Base-by-base conservation (phyloP, 176 grass and related monocot species). In the Oropetium thomaeum region DNA sequence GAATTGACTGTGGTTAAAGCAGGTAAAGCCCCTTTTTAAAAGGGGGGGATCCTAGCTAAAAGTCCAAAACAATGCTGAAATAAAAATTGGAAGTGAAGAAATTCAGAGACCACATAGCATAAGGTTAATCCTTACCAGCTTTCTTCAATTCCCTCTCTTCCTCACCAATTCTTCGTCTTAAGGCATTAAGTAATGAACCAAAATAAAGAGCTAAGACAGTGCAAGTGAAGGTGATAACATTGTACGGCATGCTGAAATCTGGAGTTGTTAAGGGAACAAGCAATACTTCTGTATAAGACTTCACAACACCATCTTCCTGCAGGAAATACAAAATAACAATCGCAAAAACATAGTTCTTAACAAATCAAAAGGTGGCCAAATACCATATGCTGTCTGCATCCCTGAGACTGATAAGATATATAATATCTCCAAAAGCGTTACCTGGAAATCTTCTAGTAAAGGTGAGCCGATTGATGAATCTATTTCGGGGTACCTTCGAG, bases 191-290 rank as follows among this genome's bases (percentile, higher is more conserved):
- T 69, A 98, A 82, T 58, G 91, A 98, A 8, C 96, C 91, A 40
- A 98, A 92, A 85, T 94, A 98, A 65, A 98, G 82, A 72, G 96
- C 96, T 69, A 98, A 78, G 22, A 98, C 91, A 32, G 91, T 98
- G 79, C 96, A 94, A 15, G 96, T 94, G 60, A 98, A 98, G 45
- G 96, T 98, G 76, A 98, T 98, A 79, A 99, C 91, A 92, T 99
- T 99, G 73, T 99, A 99, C 17, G 96, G 96, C 96, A 99, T 99
- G 70, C 96, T 99, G 75, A 99, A 99, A 92, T 99, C 96, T 81
- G 96, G 96, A 59, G 96, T 98, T 66, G 96, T 98, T 59, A 99
- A 85, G 70, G 96, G 96, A 81, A 99, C 91, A 13, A 99, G 91
- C 76, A 99, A 67, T 47, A 88, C 96, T 95, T 99, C 96, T 57